Evolutionary conservation across 2,329 filamentous ascomycete genomes (phyloP).

Genomic region (Talaromyces atroroseus): DNA sequence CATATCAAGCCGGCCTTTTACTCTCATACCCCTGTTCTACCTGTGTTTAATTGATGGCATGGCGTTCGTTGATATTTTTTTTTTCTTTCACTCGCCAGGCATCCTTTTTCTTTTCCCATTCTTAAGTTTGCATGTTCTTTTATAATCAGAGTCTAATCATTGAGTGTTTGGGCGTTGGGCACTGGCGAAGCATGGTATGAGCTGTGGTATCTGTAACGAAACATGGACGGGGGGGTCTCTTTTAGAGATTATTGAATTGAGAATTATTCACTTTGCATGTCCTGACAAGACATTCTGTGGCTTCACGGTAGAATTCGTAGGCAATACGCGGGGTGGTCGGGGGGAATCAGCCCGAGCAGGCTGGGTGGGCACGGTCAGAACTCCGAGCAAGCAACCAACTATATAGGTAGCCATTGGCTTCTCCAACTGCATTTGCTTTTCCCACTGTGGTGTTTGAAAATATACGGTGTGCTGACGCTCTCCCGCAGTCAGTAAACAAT

Average conservation of each 20-base stretch:
- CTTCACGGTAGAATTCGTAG: background rate
- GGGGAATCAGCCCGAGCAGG: background rate
- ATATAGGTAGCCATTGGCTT: background rate
- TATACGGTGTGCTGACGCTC: too few species aligned
- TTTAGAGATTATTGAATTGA: background rate
- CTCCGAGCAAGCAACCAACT: background rate
- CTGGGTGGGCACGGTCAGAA: background rate
- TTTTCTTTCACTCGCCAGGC: background rate
- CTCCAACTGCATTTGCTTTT: background rate
- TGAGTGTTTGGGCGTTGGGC: background rate
- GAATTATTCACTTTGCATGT: background rate
- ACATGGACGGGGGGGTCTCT: background rate
- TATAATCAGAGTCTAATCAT: background rate
- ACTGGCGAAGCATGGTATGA: background rate
- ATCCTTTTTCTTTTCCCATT: background rate
- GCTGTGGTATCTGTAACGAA: background rate
- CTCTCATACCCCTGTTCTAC: slow-evolving; percentile 3
- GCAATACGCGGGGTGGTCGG: slow-evolving; percentile 2
- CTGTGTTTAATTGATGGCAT: slow-evolving; percentile 2
- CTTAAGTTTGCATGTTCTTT: background rate
- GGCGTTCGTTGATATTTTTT: background rate
- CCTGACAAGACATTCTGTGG: background rate
- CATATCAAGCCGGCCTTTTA: background rate
- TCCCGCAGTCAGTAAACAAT: too few species aligned
- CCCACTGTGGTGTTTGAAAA: too few species aligned